Evolutionary conservation across 2,329 filamentous ascomycete genomes (phyloP).

Genomic region (Ophiostoma australiae): DNA sequence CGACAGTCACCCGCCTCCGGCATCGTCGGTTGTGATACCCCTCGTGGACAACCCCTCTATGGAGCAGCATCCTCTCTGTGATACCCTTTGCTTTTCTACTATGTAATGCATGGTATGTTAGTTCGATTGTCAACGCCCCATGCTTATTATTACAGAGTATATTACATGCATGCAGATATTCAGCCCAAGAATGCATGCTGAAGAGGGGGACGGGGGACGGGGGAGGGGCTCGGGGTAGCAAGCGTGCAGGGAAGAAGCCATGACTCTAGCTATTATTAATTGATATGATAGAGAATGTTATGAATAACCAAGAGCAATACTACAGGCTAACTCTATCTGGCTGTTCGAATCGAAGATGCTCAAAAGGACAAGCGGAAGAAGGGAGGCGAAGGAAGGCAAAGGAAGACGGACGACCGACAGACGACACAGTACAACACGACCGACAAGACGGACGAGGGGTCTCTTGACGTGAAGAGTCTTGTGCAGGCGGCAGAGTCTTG

Average conservation of each 20-base stretch:
- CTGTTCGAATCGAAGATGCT: constrained; percentile 2
- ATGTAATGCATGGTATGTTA: neutral
- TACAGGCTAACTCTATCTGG: neutral
- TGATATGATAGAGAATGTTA: neutral
- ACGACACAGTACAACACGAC: neutral
- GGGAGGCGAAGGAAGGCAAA: neutral
- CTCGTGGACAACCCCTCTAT: constrained; percentile 10
- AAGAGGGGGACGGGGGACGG: neutral
- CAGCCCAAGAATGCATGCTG: neutral
- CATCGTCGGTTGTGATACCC: constrained; percentile 16
- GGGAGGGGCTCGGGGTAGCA: neutral
- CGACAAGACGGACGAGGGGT: neutral
- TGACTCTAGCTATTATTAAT: neutral
- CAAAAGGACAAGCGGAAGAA: neutral
- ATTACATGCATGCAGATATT: neutral
- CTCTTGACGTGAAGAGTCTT: neutral
- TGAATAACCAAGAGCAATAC: neutral
- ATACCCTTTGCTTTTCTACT: neutral
- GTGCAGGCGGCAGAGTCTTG: neutral
- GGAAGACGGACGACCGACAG: neutral
- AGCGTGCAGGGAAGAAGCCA: neutral
- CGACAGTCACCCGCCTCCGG: constrained; percentile 1
- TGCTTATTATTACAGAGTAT: neutral
- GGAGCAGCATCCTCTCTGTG: neutral
- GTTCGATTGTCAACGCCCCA: neutral